These are phyloP conservation scores for Gentiana straminea DNA, from an alignment of 257 asterid genomes.

Conservation along the genomic window DNA sequence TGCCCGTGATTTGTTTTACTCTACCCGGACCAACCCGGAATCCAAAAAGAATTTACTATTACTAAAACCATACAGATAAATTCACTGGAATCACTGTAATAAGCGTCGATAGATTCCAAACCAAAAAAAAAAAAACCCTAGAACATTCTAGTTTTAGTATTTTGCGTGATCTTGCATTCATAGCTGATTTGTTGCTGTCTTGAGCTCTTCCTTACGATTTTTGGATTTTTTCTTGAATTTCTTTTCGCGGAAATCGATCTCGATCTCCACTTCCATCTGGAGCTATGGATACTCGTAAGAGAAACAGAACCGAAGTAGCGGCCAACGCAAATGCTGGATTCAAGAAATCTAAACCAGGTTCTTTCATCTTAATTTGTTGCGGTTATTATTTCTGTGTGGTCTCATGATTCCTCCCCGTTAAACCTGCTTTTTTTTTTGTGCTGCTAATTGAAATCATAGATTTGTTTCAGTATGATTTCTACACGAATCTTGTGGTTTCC, in stretches of 20 bases:
- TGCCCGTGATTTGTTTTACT: too few species aligned
- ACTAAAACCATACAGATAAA: too few species aligned
- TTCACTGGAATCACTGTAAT: too few species aligned
- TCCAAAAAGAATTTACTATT: too few species aligned
- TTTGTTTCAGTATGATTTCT: too few species aligned
- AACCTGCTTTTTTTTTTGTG: too few species aligned
- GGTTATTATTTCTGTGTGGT: not conserved
- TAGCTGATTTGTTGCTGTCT: not conserved
- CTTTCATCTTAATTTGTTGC: not conserved
- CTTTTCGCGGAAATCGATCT: not conserved
- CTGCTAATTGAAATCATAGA: too few species aligned
- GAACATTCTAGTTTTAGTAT: slow-evolving; percentile 11
- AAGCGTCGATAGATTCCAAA: too few species aligned
- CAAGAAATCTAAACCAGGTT: slow-evolving; percentile 73
- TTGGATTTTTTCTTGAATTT: not conserved
- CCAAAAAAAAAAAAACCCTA: slow-evolving; percentile 9
- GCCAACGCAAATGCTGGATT: slow-evolving; percentile 42
- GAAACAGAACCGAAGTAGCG: slow-evolving; percentile 20
- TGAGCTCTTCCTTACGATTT: not conserved
- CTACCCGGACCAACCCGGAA: too few species aligned
- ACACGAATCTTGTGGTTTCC: too few species aligned
- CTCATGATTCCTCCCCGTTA: too few species aligned
- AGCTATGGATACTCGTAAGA: slow-evolving; percentile 25
- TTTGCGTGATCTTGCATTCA: not conserved
- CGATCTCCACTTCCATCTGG: slow-evolving; percentile 9